Evolutionary conservation across 228 moss, liverwort and hornwort species (phyloP).

Genomic region (Sphagnum magellanicum): DNA sequence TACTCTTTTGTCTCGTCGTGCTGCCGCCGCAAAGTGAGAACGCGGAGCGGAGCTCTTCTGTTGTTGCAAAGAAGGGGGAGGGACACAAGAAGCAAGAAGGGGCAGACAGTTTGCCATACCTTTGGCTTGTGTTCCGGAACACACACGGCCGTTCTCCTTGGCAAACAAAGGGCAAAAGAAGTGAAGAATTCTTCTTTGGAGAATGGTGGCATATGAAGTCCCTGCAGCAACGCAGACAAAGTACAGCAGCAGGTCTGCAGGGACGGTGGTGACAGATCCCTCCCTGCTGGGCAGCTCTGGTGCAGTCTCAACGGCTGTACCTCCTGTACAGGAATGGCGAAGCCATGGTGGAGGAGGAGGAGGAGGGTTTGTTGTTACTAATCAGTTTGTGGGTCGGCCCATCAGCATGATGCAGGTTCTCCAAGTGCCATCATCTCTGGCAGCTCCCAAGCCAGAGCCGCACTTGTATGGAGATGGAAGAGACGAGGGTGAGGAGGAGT

Average conservation of each 20-base stretch:
- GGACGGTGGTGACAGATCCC: neutral
- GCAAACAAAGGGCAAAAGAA: neutral
- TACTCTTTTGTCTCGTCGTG: no score
- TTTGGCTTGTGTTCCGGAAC: neutral
- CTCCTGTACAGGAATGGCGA: slow-evolving; percentile 19
- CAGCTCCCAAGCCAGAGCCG: slow-evolving; percentile 60
- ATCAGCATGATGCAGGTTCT: slow-evolving; percentile 2
- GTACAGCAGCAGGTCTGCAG: slow-evolving; percentile 11
- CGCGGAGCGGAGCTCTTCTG: no score
- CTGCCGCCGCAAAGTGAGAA: no score
- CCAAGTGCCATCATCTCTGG: slow-evolving; percentile 1
- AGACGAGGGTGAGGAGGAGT: slow-evolving; percentile 20
- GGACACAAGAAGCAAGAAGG: no score
- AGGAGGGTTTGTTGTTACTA: neutral
- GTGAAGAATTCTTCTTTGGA: slow-evolving; percentile 5
- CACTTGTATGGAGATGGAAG: slow-evolving; percentile 31
- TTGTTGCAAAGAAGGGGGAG: no score
- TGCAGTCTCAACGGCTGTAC: slow-evolving; percentile 18
- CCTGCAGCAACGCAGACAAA: slow-evolving; percentile 16
- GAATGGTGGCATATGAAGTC: slow-evolving; percentile 58
- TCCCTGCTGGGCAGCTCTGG: slow-evolving; percentile 7
- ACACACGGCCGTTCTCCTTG: no score
- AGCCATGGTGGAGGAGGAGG: slow-evolving; percentile 9
- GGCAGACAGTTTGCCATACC: no score
- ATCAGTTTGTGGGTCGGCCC: slow-evolving; percentile 7